Evolutionary conservation across 345 rosid genomes (phyloP), one percentile per base, ranked within the genome.

Genomic region (Microthlaspi erraticum): DNA sequence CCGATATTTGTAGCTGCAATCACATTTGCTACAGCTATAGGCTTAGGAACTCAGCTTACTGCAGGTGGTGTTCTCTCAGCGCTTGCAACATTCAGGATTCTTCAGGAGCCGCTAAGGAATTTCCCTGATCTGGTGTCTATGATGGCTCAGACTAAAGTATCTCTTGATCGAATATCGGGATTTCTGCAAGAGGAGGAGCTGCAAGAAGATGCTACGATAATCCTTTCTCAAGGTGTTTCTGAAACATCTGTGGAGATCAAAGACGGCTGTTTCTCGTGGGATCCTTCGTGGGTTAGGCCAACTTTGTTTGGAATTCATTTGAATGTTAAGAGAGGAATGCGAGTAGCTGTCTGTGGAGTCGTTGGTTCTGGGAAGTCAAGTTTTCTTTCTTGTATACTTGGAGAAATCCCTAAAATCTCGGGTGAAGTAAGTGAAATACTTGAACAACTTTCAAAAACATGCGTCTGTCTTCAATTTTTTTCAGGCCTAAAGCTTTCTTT

Each of bases 11-110:
- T 51, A 23, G 34, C 34, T 51, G 56, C 56, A 51, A 26, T 51
- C 5, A 51, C 56, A 5, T 51, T 51, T 51, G 56, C 56, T 51
- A 51, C 56, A 8, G 34, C 34, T 3, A 51, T 51, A 51, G 34
- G 34, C 10, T 12, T 51, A 12, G 56, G 56, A 23, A 51, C 56
- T 51, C 56, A 51, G 17, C 56, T 51, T 34, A 51, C 56, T 12
- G 56, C 56, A 11, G 34, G 16, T 23, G 56, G 56, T 26, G 56
- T 51, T 51, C 56, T 51, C 6, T 51, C 56, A 0, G 56, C 56
- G 34, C 55, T 50, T 50, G 55, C 55, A 23, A 51, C 56, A 13
- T 51, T 51, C 56, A 51, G 56, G 17, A 51, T 51, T 51, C 56
- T 51, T 11, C 56, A 51, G 16, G 56, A 51, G 56, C 56, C 56